Conservation (phyloP, 306 rosid species). For the Ziziphus jujuba region DNA sequence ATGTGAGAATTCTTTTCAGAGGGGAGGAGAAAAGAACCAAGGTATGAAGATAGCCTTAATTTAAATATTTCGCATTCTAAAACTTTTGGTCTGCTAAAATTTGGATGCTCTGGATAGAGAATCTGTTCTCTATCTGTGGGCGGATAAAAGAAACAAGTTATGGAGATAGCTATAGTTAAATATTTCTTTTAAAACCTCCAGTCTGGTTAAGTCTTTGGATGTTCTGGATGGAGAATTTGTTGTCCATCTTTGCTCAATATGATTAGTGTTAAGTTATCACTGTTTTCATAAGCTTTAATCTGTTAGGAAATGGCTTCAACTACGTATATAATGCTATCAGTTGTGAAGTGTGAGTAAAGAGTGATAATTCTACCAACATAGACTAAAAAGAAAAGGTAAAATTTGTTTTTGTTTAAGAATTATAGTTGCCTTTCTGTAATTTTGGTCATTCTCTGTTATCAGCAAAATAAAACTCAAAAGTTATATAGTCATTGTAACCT, state of each 20-base stretch:
- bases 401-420: neutral
- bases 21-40: constrained; percentile 84
- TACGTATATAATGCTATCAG: too few species aligned
- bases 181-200: neutral
- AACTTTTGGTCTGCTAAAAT: neutral
- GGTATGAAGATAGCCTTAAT: constrained; percentile 38
- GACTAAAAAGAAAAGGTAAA: neutral
- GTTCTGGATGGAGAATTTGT: neutral
- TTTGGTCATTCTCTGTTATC: neutral
- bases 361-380: neutral
- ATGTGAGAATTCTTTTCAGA: constrained; percentile 57
- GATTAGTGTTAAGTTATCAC: too few species aligned
- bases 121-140: constrained; percentile 21
- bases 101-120: neutral
- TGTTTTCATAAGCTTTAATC: too few species aligned
- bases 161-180: neutral
- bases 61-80: neutral
- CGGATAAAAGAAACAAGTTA: constrained; percentile 83
- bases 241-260: neutral
- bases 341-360: neutral
- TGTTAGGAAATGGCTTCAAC: too few species aligned
- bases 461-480: neutral
- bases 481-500: neutral
- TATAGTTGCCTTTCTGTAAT: neutral
- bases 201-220: neutral